Conservation (phyloP, 2,329 filamentous ascomycete species). For the Plectosphaerella sp. region DNA sequence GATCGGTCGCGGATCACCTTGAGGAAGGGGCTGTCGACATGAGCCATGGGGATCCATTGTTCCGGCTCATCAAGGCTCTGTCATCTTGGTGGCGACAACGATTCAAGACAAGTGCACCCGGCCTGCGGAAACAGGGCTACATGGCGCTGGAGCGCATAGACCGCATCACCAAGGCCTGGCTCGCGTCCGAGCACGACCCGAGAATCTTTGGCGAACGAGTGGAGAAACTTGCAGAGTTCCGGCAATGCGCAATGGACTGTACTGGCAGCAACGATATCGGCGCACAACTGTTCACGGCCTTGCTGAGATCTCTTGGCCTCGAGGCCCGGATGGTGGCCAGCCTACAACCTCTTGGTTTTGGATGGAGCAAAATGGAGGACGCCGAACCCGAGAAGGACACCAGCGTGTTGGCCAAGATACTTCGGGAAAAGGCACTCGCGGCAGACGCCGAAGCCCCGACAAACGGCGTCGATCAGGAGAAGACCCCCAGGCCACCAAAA, state of each 20-base stretch:
- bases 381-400: slow-evolving; percentile 49
- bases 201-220: slow-evolving; percentile 74
- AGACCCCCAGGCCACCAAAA: too few species aligned
- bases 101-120: slow-evolving; percentile 73
- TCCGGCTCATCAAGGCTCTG: slow-evolving; percentile 71
- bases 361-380: slow-evolving; percentile 84
- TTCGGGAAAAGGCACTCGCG: neutral
- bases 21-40: slow-evolving; percentile 71
- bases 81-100: slow-evolving; percentile 83
- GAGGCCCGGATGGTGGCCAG: slow-evolving; percentile 81
- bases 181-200: slow-evolving; percentile 56
- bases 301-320: slow-evolving; percentile 75
- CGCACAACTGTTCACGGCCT: slow-evolving; percentile 82
- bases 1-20: slow-evolving; percentile 59
- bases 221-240: slow-evolving; percentile 61
- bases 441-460: too few species aligned
- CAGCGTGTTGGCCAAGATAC: neutral
- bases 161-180: slow-evolving; percentile 67
- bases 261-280: slow-evolving; percentile 83
- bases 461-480: too few species aligned
- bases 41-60: slow-evolving; percentile 77
- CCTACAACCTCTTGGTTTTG: slow-evolving; percentile 82
- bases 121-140: slow-evolving; percentile 85
- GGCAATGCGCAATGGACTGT: slow-evolving; percentile 62
- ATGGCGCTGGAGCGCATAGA: slow-evolving; percentile 72